A percentile compares a stretch with the other conserved stretches of the same genome.
Conservation (phyloP, 805 yeast genomes). For the Jamesozyma hellenica region DNA sequence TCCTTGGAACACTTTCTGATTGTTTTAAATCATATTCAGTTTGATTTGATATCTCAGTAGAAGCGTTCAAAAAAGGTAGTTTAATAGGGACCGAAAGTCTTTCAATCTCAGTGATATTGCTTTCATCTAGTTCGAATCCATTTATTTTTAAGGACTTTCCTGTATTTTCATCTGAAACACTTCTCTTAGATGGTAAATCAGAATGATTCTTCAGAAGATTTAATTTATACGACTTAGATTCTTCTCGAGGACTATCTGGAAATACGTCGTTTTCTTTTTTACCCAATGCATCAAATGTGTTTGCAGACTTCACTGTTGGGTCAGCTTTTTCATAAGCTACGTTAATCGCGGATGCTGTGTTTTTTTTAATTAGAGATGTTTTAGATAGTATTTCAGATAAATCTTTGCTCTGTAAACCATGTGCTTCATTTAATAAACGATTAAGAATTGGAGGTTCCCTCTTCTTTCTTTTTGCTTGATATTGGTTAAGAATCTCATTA, state of each 20-base stretch:
- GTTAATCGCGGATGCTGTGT: not conserved
- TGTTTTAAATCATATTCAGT: no score
- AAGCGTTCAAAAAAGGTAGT: constrained; percentile 4
- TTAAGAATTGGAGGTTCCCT: constrained; percentile 25
- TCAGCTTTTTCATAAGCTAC: not conserved
- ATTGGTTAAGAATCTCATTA: constrained; percentile 28
- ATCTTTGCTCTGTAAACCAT: constrained; percentile 2
- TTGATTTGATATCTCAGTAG: no score
- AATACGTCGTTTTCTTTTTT: no score
- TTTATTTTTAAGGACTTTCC: not conserved
- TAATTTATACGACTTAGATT: constrained; percentile 1
- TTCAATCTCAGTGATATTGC: constrained; percentile 14
- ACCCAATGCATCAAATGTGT: not conserved
- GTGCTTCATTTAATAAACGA: constrained; percentile 5
- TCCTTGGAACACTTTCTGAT: no score
- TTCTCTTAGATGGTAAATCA: not conserved
- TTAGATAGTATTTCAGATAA: not conserved
- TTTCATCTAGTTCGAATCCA: constrained; percentile 16
- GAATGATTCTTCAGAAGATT: not conserved
- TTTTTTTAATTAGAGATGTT: not conserved
- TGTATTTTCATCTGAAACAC: not conserved
- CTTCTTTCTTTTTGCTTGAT: constrained; percentile 18
- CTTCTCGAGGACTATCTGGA: no score
- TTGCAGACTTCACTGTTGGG: not conserved
- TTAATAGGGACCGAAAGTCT: constrained; percentile 20